Evolutionary conservation across 768 basidiomycete species (phyloP).

Genomic region (Galerina marginata): DNA sequence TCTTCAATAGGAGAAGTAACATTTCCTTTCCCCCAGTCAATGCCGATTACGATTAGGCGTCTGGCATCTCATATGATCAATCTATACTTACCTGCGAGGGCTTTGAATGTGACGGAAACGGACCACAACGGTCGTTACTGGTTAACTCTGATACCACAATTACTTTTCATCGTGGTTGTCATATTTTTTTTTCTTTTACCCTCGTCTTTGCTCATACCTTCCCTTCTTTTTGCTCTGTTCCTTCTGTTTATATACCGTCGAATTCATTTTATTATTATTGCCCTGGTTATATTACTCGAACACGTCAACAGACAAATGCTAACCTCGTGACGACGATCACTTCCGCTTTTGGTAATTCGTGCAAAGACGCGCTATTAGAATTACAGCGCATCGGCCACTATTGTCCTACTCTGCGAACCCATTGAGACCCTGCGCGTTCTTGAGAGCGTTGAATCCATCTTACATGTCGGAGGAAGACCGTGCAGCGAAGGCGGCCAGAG

Average conservation of each 20-base stretch:
- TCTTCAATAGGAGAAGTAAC: slow-evolving; percentile 21
- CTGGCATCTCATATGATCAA: slow-evolving; percentile 53
- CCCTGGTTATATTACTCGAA: slow-evolving; percentile 6
- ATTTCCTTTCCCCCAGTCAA: slow-evolving; percentile 24
- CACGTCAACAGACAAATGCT: slow-evolving; percentile 18
- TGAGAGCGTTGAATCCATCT: background rate
- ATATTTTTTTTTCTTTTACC: slow-evolving; percentile 40
- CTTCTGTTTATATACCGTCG: slow-evolving; percentile 53
- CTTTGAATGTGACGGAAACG: slow-evolving; percentile 41
- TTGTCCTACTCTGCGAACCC: slow-evolving; percentile 11
- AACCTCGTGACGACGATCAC: slow-evolving; percentile 19
- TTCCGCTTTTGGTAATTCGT: slow-evolving; percentile 23
- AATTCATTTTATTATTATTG: slow-evolving; percentile 40
- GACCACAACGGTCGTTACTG: slow-evolving; percentile 69
- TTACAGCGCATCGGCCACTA: slow-evolving; percentile 12
- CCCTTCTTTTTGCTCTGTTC: slow-evolving; percentile 28
- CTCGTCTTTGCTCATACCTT: slow-evolving; percentile 39
- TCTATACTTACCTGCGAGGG: slow-evolving; percentile 62
- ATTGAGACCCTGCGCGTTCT: background rate
- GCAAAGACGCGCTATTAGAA: slow-evolving; percentile 15
- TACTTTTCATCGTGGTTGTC: slow-evolving; percentile 26
- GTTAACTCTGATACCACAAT: slow-evolving; percentile 30
- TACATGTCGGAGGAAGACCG: slow-evolving; percentile 77
- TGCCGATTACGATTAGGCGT: slow-evolving; percentile 27
- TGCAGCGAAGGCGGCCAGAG: slow-evolving; percentile 82